A percentile compares a stretch with the other conserved stretches of the same genome.
These are phyloP conservation scores for Ceratocystis huliohia DNA, from an alignment of 2,329 filamentous ascomycete genomes.

Conservation along the genomic window DNA sequence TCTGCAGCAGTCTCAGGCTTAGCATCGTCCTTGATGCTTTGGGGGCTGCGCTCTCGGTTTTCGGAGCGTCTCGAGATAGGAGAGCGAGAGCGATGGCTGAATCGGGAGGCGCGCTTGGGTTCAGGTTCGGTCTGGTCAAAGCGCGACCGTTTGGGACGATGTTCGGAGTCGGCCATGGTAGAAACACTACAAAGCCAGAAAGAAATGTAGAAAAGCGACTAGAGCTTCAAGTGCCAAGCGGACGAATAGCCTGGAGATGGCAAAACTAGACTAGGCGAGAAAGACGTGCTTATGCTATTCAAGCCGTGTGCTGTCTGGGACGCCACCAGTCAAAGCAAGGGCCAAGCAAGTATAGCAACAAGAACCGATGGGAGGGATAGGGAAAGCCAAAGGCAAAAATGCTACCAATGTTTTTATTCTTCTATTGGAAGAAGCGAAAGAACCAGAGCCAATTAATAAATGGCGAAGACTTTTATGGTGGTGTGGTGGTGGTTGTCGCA, in stretches of 20 bases:
- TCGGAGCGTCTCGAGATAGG: conserved; percentile 57
- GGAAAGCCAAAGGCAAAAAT: not conserved
- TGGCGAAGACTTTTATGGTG: conserved; percentile 2
- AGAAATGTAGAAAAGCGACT: not conserved
- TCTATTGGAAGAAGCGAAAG: not conserved
- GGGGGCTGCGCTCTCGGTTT: conserved; percentile 64
- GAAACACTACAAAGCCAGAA: not conserved
- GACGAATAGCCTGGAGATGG: not conserved
- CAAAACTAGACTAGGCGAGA: not conserved
- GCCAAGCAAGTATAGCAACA: not conserved
- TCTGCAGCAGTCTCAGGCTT: conserved; percentile 34
- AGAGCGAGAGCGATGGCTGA: conserved; percentile 84
- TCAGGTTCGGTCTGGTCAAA: conserved; percentile 88
- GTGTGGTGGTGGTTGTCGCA: conserved; percentile 1
- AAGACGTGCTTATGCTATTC: not conserved
- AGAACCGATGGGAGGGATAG: not conserved
- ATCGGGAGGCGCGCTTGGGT: conserved; percentile 62
- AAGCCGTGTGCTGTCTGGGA: no score
- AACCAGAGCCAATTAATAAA: not conserved
- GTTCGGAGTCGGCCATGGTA: conserved; percentile 61
- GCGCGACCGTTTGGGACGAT: conserved; percentile 71
- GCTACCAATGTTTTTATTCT: not conserved
- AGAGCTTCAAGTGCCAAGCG: not conserved
- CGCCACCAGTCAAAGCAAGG: no score
- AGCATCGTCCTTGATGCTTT: conserved; percentile 12